Conservation (phyloP, 805 yeast genomes). For the Groenewaldozyma tartarivorans region DNA sequence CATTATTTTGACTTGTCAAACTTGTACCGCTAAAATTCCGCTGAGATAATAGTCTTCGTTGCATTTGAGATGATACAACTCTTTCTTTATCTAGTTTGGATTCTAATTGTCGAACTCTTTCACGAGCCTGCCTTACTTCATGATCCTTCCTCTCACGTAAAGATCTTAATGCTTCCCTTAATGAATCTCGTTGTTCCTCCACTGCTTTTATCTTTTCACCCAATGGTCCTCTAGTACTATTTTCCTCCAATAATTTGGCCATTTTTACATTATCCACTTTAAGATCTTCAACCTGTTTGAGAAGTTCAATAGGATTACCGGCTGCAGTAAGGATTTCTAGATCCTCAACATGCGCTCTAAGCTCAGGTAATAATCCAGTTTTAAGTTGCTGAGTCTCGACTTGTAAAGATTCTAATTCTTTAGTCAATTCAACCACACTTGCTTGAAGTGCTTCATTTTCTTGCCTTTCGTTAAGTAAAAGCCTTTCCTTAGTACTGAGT, state of each 20-base stretch:
- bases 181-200: conserved; percentile 29
- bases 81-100: conserved; percentile 20
- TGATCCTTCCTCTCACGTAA: conserved; percentile 31
- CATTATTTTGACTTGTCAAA: not conserved
- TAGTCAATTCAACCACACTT: conserved; percentile 20
- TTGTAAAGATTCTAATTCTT: conserved; percentile 22
- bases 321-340: conserved; percentile 20
- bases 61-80: conserved; percentile 16
- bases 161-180: conserved; percentile 32
- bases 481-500: conserved; percentile 22
- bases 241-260: conserved; percentile 23
- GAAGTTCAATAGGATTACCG: conserved; percentile 22
- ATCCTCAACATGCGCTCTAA: conserved; percentile 17
- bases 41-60: conserved; percentile 15
- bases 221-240: conserved; percentile 24
- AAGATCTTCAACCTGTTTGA: conserved; percentile 24
- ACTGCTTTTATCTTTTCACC: conserved; percentile 27
- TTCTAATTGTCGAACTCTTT: conserved; percentile 23
- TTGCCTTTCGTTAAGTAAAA: conserved; percentile 15
- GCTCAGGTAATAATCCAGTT: conserved; percentile 19
- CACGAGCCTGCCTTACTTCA: conserved; percentile 23
- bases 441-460: conserved; percentile 19
- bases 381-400: conserved; percentile 16
- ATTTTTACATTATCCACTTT: conserved; percentile 26
- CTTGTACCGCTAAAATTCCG: not conserved